phyloP scores from a whole-genome alignment of 140 eudicot species.

The Erigeron philadelphicus region DNA sequence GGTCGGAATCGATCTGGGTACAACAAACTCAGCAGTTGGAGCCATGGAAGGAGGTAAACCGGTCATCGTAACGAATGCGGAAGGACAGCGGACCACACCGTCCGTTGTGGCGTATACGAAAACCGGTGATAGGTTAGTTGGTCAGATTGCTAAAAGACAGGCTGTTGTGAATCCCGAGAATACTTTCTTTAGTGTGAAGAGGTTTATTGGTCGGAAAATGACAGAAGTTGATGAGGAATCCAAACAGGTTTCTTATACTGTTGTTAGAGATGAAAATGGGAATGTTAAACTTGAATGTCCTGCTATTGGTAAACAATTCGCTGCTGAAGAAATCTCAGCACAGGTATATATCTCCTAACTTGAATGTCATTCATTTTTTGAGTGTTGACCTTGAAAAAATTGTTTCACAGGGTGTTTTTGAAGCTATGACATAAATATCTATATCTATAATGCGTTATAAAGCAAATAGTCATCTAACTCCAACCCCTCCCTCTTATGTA shows the following conservation, averaged over 20 bases:
- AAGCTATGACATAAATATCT: too few relatives aligned
- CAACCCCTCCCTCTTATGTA: too few relatives aligned
- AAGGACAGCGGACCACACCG: constrained; percentile 76
- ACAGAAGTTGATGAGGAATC: constrained; percentile 77
- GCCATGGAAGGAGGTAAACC: constrained; percentile 90
- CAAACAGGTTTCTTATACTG: constrained; percentile 68
- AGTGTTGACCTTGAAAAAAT: too few relatives aligned
- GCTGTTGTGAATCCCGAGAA: constrained; percentile 80
- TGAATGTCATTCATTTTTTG: too few relatives aligned
- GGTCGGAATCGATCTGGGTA: constrained; percentile 74
- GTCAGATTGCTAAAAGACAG: constrained; percentile 82
- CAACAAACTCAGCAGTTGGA: constrained; percentile 81
- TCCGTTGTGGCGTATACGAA: constrained; percentile 71
- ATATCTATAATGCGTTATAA: too few relatives aligned
- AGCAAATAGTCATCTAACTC: too few relatives aligned
- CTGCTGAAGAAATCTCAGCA: constrained; percentile 77
- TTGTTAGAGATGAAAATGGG: constrained; percentile 66
- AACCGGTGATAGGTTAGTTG: constrained; percentile 65
- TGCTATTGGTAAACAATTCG: constrained; percentile 66
- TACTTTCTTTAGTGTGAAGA: constrained; percentile 71
- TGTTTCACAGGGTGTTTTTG: too few relatives aligned
- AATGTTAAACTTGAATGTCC: constrained; percentile 86
- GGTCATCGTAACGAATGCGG: constrained; percentile 62
- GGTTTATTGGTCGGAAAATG: constrained; percentile 87
- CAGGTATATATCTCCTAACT: constrained; percentile 36